A percentile compares a stretch with the other conserved stretches of the same genome.
These are phyloP conservation scores for Cunninghamia lanceolata DNA, from an alignment of 75 land plant genomes.

Conservation along the genomic window DNA sequence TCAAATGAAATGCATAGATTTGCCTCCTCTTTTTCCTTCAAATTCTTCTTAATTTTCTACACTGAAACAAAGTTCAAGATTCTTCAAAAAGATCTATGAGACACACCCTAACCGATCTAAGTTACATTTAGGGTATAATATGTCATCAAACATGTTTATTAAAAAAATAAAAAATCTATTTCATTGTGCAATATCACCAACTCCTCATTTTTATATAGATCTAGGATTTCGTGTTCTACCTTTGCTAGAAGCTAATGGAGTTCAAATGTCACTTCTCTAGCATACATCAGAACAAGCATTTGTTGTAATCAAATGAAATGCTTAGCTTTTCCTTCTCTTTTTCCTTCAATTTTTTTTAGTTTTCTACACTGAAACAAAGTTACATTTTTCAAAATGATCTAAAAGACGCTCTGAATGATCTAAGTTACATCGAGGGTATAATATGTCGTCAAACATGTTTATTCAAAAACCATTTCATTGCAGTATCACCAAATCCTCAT, in stretches of 20 bases:
- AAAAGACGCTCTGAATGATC: not conserved
- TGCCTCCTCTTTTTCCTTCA: no score
- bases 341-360: no score
- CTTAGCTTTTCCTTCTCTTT: no score
- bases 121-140: not conserved
- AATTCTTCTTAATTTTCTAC: no score
- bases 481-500: not conserved
- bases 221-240: not conserved
- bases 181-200: not conserved
- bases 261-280: not conserved
- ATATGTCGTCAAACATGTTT: not conserved
- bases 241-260: not conserved
- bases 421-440: not conserved
- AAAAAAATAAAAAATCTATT: not conserved
- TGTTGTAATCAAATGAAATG: no score
- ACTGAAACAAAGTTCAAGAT: no score
- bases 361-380: no score
- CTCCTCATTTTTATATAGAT: not conserved
- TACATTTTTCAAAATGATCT: no score
- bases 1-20: no score
- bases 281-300: no score
- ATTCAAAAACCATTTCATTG: not conserved
- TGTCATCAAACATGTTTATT: not conserved
- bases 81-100: no score
- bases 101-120: not conserved